A percentile compares a stretch with the other conserved stretches of the same genome.
Evolutionary conservation across 257 asterid species (phyloP).

Genomic region (Eustoma russellianum): DNA sequence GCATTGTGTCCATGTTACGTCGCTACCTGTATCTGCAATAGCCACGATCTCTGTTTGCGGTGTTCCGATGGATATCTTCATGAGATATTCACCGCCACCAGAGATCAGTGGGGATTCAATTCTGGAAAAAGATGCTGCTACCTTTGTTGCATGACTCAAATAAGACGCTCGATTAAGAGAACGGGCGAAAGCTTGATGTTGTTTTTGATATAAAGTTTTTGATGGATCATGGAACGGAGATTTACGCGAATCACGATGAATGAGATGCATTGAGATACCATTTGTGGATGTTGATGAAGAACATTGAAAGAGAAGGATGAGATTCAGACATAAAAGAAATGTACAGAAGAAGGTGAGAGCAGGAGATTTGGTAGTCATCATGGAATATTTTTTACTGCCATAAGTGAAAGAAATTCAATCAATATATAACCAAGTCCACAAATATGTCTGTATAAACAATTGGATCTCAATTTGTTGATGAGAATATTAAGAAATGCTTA

Average conservation of each 20-base stretch:
- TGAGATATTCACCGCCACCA: conserved; percentile 11
- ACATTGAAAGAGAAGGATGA: too few species aligned
- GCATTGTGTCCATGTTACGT: conserved; percentile 24
- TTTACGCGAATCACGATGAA: conserved; percentile 25
- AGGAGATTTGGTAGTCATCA: too few species aligned
- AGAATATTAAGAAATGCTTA: too few species aligned
- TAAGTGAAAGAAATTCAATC: too few species aligned
- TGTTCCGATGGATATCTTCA: conserved; percentile 21
- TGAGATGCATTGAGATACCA: conserved; percentile 21
- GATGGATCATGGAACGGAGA: conserved; percentile 23
- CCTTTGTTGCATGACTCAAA: conserved; percentile 7
- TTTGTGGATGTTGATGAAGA: not conserved
- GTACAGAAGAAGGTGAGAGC: too few species aligned
- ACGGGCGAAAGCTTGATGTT: conserved; percentile 10
- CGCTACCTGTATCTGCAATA: conserved; percentile 19
- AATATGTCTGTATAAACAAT: too few species aligned
- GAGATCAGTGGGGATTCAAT: not conserved
- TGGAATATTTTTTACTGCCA: too few species aligned
- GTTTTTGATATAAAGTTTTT: conserved; percentile 10
- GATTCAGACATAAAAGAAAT: too few species aligned
- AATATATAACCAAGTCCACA: too few species aligned
- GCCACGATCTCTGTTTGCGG: conserved; percentile 13
- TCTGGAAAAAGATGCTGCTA: not conserved
- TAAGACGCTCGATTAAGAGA: not conserved
- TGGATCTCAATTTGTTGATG: too few species aligned